Percentiles rank a stretch among this genome's conserved stretches.
Conservation (phyloP, 2,329 filamentous ascomycete species). For the Anthostomella pinea region DNA sequence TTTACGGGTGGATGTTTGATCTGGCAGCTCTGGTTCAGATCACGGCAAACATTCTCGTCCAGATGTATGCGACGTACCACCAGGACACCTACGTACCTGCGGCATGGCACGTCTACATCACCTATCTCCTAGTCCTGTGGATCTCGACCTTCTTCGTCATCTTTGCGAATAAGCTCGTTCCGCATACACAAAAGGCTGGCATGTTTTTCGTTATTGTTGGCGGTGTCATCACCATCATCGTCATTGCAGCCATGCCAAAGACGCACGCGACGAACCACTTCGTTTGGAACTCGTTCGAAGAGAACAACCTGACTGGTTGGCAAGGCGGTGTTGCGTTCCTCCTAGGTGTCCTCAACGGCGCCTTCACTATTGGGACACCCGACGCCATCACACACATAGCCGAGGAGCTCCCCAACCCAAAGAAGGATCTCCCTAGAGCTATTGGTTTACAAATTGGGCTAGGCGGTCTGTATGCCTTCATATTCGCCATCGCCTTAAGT, state of each 20-base stretch:
- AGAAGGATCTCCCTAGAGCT: constrained; percentile 47
- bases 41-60: constrained; percentile 56
- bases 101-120: constrained; percentile 59
- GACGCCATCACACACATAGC: constrained; percentile 62
- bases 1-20: constrained; percentile 61
- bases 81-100: constrained; percentile 46
- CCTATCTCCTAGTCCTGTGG: constrained; percentile 56
- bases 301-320: constrained; percentile 52
- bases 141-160: constrained; percentile 49
- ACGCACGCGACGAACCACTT: constrained; percentile 48
- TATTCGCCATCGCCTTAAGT: constrained; percentile 48
- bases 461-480: constrained; percentile 46
- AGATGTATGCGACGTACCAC: constrained; percentile 60
- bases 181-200: constrained; percentile 50
- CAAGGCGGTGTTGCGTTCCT: constrained; percentile 61
- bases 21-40: constrained; percentile 58
- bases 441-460: constrained; percentile 49
- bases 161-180: constrained; percentile 54
- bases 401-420: constrained; percentile 54
- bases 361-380: constrained; percentile 63
- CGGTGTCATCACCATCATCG: constrained; percentile 51
- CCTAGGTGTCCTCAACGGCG: constrained; percentile 63
- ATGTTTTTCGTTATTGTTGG: constrained; percentile 54
- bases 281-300: constrained; percentile 50
- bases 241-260: constrained; percentile 52